Evolutionary conservation across 352 stramenopile species (phyloP).

Genomic region (Phytophthora tentaculata): DNA sequence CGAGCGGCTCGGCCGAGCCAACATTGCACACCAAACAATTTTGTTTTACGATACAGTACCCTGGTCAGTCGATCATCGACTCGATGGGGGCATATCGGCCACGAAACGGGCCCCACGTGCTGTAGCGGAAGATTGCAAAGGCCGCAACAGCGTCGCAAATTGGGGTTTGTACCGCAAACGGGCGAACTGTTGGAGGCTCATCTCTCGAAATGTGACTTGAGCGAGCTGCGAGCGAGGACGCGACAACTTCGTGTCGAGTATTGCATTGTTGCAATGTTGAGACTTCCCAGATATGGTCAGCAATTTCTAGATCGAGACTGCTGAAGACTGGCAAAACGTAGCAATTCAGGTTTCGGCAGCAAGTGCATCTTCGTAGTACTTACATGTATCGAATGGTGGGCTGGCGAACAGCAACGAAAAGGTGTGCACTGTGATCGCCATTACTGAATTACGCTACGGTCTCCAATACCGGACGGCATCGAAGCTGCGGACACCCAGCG

Average conservation of each 20-base stretch:
- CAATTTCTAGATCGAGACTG: no score
- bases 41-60: conserved; percentile 14
- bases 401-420: neutral
- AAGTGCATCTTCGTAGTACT: no score
- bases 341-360: no score
- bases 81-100: conserved; percentile 20
- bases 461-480: neutral
- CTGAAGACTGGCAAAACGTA: no score
- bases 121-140: conserved; percentile 23
- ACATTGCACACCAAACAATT: conserved; percentile 15
- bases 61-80: no score
- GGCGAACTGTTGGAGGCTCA: conserved; percentile 13
- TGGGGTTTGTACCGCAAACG: conserved; percentile 6
- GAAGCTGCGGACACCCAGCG: neutral
- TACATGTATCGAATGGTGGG: neutral
- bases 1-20: no score
- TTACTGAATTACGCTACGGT: neutral
- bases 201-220: conserved; percentile 13
- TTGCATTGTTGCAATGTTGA: conserved; percentile 21
- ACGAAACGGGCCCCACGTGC: conserved; percentile 22
- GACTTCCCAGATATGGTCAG: no score
- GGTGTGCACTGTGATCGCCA: neutral
- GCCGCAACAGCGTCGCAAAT: conserved; percentile 15
- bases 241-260: conserved; percentile 12
- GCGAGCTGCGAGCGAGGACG: conserved; percentile 4